Evolutionary conservation across 768 basidiomycete species (phyloP).

Genomic region (Amanita polypyramis): DNA sequence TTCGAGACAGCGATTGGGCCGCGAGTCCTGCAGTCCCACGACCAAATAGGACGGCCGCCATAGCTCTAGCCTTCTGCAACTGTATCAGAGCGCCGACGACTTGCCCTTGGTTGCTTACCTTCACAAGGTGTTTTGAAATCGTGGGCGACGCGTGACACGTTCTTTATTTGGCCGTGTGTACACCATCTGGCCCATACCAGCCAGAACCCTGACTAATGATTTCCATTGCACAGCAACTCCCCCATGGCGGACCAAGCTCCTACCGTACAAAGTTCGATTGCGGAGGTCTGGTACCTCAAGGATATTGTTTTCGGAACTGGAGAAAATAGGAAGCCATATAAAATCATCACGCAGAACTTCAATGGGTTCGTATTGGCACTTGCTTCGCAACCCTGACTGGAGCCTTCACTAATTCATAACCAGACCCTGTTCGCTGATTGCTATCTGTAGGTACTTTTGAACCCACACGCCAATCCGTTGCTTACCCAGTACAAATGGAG

Average conservation of each 20-base stretch:
- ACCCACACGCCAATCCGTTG: background rate
- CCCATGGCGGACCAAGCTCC: conserved; percentile 13
- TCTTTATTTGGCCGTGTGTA: too few relatives aligned
- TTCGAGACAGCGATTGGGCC: background rate
- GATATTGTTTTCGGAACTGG: conserved; percentile 39
- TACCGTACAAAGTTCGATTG: conserved; percentile 30
- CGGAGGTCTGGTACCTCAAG: conserved; percentile 76
- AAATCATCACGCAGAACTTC: conserved; percentile 76
- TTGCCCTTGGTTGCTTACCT: too few relatives aligned
- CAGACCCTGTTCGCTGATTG: conserved; percentile 88
- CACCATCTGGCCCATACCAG: background rate
- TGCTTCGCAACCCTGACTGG: background rate
- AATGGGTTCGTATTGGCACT: conserved; percentile 59
- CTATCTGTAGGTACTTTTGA: conserved; percentile 50
- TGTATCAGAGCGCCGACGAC: background rate
- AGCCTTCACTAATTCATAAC: conserved; percentile 5
- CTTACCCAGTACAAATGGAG: conserved; percentile 22
- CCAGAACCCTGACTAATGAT: background rate
- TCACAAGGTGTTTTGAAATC: background rate
- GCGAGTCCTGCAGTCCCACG: background rate
- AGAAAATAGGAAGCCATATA: conserved; percentile 23
- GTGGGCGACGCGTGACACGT: background rate
- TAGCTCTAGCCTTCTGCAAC: background rate
- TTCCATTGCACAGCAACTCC: background rate
- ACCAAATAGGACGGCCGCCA: background rate